A percentile compares a stretch with the other conserved stretches of the same genome.
phyloP scores from a whole-genome alignment of 805 yeast genomes.

The Ogataea angusta region DNA sequence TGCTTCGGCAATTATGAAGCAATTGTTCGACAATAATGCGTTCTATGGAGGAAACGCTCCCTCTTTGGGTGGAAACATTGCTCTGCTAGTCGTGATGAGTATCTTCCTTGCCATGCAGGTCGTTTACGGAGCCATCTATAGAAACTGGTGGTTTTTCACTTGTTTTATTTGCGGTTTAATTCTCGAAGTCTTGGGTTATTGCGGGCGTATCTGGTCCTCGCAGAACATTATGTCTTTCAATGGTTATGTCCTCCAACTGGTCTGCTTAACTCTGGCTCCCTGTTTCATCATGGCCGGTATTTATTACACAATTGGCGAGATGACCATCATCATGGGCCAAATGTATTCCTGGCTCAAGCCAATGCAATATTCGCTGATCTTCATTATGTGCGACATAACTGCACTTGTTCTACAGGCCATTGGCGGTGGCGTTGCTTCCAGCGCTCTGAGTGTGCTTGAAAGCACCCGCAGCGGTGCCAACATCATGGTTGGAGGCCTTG shows the following conservation, averaged over 20 bases:
- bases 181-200: slow-evolving; percentile 66
- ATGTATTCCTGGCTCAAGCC: slow-evolving; percentile 52
- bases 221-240: slow-evolving; percentile 32
- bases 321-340: slow-evolving; percentile 60
- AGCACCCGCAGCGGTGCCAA: slow-evolving; percentile 42
- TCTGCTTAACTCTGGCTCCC: slow-evolving; percentile 73
- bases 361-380: slow-evolving; percentile 58
- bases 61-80: slow-evolving; percentile 54
- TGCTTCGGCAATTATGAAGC: slow-evolving; percentile 23
- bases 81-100: slow-evolving; percentile 54
- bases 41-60: slow-evolving; percentile 46
- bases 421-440: slow-evolving; percentile 77
- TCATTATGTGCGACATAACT: slow-evolving; percentile 61
- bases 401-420: slow-evolving; percentile 67
- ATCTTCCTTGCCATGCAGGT: slow-evolving; percentile 44
- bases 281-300: slow-evolving; percentile 82
- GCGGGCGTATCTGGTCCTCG: slow-evolving; percentile 54
- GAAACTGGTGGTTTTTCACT: slow-evolving; percentile 65
- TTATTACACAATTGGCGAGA: slow-evolving; percentile 65
- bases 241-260: slow-evolving; percentile 60
- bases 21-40: slow-evolving; percentile 16
- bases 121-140: slow-evolving; percentile 40
- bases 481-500: slow-evolving; percentile 71
- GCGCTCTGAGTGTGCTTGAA: slow-evolving; percentile 31
- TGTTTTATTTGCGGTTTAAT: slow-evolving; percentile 56